Conservation (phyloP, 495 filamentous ascomycete species). For the Jackrogersella multiformis region DNA sequence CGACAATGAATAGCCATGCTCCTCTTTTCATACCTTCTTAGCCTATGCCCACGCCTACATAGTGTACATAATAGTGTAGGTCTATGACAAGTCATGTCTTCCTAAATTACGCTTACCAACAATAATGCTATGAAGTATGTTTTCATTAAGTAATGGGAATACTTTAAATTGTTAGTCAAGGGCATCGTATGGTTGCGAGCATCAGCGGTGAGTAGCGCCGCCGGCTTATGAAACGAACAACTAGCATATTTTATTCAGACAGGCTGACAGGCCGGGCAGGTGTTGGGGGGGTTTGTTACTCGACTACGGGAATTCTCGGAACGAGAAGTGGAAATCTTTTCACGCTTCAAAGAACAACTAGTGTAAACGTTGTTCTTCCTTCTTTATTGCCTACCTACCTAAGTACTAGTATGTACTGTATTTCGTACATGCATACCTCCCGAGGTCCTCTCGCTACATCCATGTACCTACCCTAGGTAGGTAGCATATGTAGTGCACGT, state of each 20-base stretch:
- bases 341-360: conserved; percentile 22
- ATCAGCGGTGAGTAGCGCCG: conserved; percentile 31
- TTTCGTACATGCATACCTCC: conserved; percentile 18
- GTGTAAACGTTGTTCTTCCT: too few species aligned
- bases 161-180: conserved; percentile 29
- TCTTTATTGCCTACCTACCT: too few species aligned
- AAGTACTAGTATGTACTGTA: conserved; percentile 9
- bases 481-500: conserved; percentile 16
- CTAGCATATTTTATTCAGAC: conserved; percentile 18
- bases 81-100: conserved; percentile 25
- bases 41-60: too few species aligned
- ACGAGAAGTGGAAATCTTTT: conserved; percentile 29
- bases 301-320: conserved; percentile 40
- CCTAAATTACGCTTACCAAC: conserved; percentile 31
- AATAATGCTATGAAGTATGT: conserved; percentile 8
- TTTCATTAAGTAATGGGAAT: conserved; percentile 45
- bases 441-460: too few species aligned
- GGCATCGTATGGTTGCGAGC: conserved; percentile 20
- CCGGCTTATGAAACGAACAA: conserved; percentile 24
- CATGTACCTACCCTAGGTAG: too few species aligned
- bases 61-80: too few species aligned
- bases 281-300: neutral
- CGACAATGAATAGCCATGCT: conserved; percentile 8
- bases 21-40: conserved; percentile 12
- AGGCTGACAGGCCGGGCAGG: too few species aligned